Evolutionary conservation across 179 eudicot genomes (phyloP), one percentile per base, ranked within the genome.

Genomic region (Beta corolliflora): DNA sequence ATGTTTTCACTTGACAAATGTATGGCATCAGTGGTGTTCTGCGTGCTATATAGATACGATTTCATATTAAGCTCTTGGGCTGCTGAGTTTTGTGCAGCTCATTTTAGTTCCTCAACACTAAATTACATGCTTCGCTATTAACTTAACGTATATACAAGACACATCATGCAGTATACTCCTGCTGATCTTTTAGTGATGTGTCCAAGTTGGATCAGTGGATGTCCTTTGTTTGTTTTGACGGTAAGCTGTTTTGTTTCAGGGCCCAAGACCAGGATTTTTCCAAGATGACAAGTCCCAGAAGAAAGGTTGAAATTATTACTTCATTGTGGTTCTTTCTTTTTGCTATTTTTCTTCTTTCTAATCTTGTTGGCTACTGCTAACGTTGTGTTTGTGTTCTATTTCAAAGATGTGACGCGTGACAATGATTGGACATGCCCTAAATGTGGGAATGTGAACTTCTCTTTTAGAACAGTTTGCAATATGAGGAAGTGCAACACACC

Each of bases 401-500:
- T 45, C 66, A 63, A 75, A 94, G 98, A 94, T 87, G 92, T 80
- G 83, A 88, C 91, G 2, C 95, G 95, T 80, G 98, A 92, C 66
- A 91, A 92, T 81, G 99, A 96, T 81, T 96, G 99, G 99, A 80
- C 84, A 46, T 96, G 99, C 86, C 99, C 99, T 14, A 92, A 94
- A 69, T 96, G 99, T 88, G 97, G 98, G 79, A 96, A 96, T 83
- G 93, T 94, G 77, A 96, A 96, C 88, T 96, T 94, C 87, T 92
- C 99, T 7, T 96, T 96, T 45, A 84, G 99, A 88, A 87, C 94
- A 45, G 91, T 93, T 86, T 96, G 99, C 83, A 96, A 96, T 82
- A 96, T 96, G 99, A 92, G 98, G 91, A 96, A 96, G 77, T 94
- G 99, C 89, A 91, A 89, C 75, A 96, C 99, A 9, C 93, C 94